Base-by-base conservation (phyloP, 2,329 filamentous ascomycete species). In the Trichoderma sp. region DNA sequence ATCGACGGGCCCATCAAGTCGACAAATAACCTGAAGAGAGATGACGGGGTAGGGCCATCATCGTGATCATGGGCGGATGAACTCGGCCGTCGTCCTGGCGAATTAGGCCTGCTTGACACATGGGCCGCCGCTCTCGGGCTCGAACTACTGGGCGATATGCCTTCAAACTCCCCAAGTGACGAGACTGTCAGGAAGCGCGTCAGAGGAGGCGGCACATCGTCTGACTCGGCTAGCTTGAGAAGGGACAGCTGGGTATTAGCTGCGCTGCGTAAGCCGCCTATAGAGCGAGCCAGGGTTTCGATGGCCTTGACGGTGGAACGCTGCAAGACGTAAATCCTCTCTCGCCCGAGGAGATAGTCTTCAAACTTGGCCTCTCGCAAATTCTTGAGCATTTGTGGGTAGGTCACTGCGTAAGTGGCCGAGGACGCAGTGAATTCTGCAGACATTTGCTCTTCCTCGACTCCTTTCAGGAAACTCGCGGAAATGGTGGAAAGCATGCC, bases 11-110 rank as follows among this genome's bases (percentile, higher is more conserved):
- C 95, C 31, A 98, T 87, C 79, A 95, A 91, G n/a, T 88, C 87
- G 73, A 98, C 97, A 82, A 98, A 98, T 5, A 94, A 88, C 18
- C 94, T 91, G 80, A 98, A 98, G 78, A 97, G 95, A 76, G 76
- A 94, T 1, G 92, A 89, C 1, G 94, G 90, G 2, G 90, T 89
- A 65, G 85, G 86, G 73, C 88, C 86, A 0, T 82, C 80, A 1
- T 33, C 80, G 1, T 35, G 80, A 1, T 41, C 80, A 1, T 27
- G 31, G 8, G 56, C 18, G 24, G 33, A n/a, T 6, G 33, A 60
- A 35, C 21, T 21, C 35, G 27, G 29, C 45, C 38, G 63, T 16
- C 31, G 60, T 60, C 45, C 75, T 5, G 68, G 63, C 8, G 75
- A 71, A 24, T 41, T 62, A 9, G 75, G 63, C 11, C 64, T 27